Base-by-base conservation (phyloP, 1,284 basidiomycete genomes). In the Marasmius oreades region DNA sequence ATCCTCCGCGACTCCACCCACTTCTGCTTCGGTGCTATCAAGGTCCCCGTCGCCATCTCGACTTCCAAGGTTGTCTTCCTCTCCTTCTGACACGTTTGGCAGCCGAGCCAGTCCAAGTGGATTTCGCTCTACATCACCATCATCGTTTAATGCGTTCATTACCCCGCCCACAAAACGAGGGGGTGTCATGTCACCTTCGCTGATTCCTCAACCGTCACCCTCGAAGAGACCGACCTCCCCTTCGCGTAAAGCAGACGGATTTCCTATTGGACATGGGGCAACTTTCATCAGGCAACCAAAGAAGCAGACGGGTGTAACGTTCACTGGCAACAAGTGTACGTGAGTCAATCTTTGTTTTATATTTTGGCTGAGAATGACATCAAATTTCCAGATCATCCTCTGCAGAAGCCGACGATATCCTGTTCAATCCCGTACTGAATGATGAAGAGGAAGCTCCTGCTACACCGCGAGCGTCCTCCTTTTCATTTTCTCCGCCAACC, bases 171-270 rank as follows among this genome's bases (percentile, higher is more conserved):
- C 70, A 24, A 84, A 80, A 67, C 80, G 78, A 55, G 73, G 70
- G 12, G 72, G 75, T 20, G 62, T 65, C 5, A 66, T 71, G 39
- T 42, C 39, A 37, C 73, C 78, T 12, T 81, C 81, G 2, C 78
- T 79, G 59, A 83, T 83, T 48, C 80, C 81, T 57, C 81, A 81
- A 55, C 71, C 74, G 8, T 77, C 77, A 1, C 77, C 77, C n/a
- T 71, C 67, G 43, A 74, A 67, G 18, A 67, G 66, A 51, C 71
- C 16, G 66, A 52, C 61, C 54, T 61, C 58, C 44, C 66, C 59
- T 53, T 57, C 37, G 52, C 58, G 59, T 58, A 59, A 75, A 66
- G n/a, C n/a, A n/a, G 59, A 48, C 61, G 8, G 60, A 60, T 10
- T 61, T 70, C 33, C 22, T 23, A 4, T 51, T 51, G 50, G 28